Percentiles rank a stretch among this genome's conserved stretches.
Evolutionary conservation across 345 rosid genomes (phyloP).

Genomic region (Dipteronia dyeriana): DNA sequence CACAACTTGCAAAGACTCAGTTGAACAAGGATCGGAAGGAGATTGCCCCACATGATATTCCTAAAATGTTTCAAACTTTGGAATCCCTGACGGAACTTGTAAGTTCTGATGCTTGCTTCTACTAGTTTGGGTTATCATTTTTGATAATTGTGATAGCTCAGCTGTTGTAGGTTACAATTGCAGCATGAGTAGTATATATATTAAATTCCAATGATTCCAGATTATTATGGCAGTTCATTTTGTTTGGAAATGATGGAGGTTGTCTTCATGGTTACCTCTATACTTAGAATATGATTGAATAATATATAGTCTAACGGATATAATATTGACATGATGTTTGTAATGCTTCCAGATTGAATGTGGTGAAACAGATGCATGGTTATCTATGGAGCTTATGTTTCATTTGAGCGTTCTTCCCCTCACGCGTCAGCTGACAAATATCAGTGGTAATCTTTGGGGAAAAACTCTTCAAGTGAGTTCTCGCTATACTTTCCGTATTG

Average conservation of each 20-base stretch:
- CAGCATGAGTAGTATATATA: neutral
- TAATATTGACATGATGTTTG: slow-evolving; percentile 15
- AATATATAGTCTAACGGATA: neutral
- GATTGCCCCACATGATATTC: slow-evolving; percentile 74
- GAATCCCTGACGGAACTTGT: slow-evolving; percentile 83
- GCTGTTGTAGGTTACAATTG: neutral
- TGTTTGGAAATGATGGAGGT: slow-evolving; percentile 4
- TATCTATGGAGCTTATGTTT: slow-evolving; percentile 98
- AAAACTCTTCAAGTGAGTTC: slow-evolving; percentile 90
- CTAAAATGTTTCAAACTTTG: slow-evolving; percentile 80
- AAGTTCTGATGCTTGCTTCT: slow-evolving; percentile 38
- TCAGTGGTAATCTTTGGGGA: slow-evolving; percentile 99
- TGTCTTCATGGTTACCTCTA: neutral
- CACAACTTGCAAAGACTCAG: slow-evolving; percentile 88
- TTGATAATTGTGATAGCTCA: neutral
- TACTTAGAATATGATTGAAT: neutral
- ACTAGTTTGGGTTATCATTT: neutral
- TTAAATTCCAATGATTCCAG: neutral
- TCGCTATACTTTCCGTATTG: neutral
- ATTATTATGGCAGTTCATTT: neutral
- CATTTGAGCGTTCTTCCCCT: slow-evolving; percentile 96
- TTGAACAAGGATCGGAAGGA: slow-evolving; percentile 87
- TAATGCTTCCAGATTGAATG: slow-evolving; percentile 71
- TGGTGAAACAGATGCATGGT: slow-evolving; percentile 98
- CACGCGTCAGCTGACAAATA: slow-evolving; percentile 94